These are phyloP conservation scores for Nepenthes alata DNA, from an alignment of 179 eudicot genomes.

Conservation along the genomic window DNA sequence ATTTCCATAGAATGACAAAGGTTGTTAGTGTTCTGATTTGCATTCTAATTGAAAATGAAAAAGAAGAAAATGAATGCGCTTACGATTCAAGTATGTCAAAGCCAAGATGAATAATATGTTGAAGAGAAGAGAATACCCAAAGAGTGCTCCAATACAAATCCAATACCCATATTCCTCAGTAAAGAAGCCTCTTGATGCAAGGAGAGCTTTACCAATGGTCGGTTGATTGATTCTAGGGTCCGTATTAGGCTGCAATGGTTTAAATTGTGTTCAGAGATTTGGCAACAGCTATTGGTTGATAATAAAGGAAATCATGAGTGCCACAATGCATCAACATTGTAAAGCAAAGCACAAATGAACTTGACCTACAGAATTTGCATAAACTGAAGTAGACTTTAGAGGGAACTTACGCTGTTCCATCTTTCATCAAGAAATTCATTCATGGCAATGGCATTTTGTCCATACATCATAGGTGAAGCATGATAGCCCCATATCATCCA, in stretches of 20 bases:
- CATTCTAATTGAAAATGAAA: neutral
- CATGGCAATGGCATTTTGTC: conserved; percentile 65
- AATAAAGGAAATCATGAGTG: no score
- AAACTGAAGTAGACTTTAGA: neutral
- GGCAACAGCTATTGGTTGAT: neutral
- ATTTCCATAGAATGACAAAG: neutral
- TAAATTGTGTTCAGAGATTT: neutral
- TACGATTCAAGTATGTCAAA: conserved; percentile 49
- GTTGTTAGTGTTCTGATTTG: neutral
- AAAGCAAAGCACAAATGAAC: neutral
- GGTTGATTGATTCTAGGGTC: conserved; percentile 43
- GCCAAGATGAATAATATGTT: conserved; percentile 47
- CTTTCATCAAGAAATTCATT: conserved; percentile 72
- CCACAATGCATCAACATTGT: neutral
- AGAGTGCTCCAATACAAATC: conserved; percentile 49
- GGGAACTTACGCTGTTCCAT: conserved; percentile 47
- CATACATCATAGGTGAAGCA: conserved; percentile 79
- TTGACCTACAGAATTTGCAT: neutral
- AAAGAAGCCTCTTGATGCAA: conserved; percentile 50
- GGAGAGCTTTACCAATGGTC: conserved; percentile 53
- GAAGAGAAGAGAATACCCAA: conserved; percentile 58
- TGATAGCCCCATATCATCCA: conserved; percentile 94
- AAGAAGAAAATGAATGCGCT: conserved; percentile 8
- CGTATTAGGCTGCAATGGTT: conserved; percentile 37
- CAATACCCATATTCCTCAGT: conserved; percentile 43